Evolutionary conservation across 179 eudicot genomes (phyloP).

Genomic region (Carnegiea gigantea): DNA sequence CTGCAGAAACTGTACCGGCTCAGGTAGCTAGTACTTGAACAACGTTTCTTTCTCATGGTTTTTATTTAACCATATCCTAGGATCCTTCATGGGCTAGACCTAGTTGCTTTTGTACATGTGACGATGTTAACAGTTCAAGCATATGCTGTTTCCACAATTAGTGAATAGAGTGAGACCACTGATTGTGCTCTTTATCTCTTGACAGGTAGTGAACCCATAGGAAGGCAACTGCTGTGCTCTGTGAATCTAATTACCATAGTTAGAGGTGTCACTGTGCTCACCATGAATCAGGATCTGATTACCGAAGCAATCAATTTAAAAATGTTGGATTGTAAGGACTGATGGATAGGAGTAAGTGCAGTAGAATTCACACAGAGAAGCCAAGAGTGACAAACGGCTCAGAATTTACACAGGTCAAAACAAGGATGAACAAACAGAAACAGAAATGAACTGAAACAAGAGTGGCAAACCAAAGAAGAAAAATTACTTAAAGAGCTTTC

Average conservation of each 20-base stretch:
- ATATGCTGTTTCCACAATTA: slow-evolving; percentile 3
- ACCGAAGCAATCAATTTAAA: no score
- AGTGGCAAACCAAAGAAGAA: no score
- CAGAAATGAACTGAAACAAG: no score
- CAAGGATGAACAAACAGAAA: no score
- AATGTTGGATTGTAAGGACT: no score
- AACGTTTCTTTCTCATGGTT: not conserved
- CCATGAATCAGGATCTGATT: not conserved
- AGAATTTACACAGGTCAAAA: no score
- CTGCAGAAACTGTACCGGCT: no score
- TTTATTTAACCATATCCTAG: not conserved
- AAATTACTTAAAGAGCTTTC: no score
- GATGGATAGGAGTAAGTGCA: no score
- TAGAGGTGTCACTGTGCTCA: not conserved
- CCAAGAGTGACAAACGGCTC: no score
- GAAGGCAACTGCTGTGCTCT: not conserved
- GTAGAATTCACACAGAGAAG: no score
- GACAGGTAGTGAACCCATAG: not conserved
- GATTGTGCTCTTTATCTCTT: slow-evolving; percentile 6
- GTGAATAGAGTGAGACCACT: not conserved
- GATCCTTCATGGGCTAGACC: not conserved
- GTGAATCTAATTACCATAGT: not conserved
- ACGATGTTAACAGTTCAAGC: not conserved
- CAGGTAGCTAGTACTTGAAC: not conserved
- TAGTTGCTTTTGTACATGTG: not conserved